These are phyloP conservation scores for Mycena amicta DNA, from an alignment of 768 basidiomycete genomes.

Conservation along the genomic window DNA sequence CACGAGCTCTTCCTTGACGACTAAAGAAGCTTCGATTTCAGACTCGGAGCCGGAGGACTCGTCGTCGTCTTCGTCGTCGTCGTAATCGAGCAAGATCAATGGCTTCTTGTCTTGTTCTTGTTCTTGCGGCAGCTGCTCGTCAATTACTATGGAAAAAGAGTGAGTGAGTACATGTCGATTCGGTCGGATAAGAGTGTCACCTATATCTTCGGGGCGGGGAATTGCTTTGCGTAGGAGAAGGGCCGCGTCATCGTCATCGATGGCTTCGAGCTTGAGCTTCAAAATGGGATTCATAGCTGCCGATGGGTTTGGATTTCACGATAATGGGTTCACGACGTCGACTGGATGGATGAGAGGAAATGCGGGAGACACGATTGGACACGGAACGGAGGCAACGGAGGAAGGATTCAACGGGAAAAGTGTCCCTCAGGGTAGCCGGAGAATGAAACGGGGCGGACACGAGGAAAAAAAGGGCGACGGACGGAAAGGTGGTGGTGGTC, in stretches of 20 bases:
- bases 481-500: no score
- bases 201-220: no score
- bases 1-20: not conserved
- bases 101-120: not conserved
- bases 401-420: no score
- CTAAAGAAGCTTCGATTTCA: not conserved
- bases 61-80: no score
- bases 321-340: no score
- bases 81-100: not conserved
- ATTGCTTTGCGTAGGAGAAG: not conserved
- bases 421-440: no score
- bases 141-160: not conserved
- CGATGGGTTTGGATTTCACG: no score
- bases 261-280: conserved; percentile 19
- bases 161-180: not conserved
- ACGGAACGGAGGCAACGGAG: no score
- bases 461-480: no score
- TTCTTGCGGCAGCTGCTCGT: not conserved
- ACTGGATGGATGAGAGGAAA: no score
- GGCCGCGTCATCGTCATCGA: conserved; percentile 11
- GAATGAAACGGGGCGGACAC: no score
- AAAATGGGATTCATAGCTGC: conserved; percentile 8
- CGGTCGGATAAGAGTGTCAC: not conserved
- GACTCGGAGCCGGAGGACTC: conserved; percentile 9
- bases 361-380: no score